Conservation (phyloP, 306 rosid genomes). For the Lablab purpureus region DNA sequence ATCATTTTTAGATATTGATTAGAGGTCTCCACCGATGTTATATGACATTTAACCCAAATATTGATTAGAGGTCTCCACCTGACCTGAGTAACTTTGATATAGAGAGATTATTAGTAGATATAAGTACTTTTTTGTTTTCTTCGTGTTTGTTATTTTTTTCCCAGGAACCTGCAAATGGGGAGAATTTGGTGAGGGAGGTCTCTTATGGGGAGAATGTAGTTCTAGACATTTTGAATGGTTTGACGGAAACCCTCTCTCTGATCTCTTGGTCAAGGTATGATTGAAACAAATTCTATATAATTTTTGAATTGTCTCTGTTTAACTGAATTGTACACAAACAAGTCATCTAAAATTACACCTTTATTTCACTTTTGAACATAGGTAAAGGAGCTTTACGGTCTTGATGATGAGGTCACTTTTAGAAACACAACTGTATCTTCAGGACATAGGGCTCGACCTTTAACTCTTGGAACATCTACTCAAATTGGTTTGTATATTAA, state of each 20-base stretch:
- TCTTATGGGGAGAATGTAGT: constrained; percentile 94
- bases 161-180: constrained; percentile 89
- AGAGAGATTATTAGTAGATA: not conserved
- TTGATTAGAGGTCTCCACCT: too few relatives aligned
- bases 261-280: constrained; percentile 78
- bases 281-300: constrained; percentile 3
- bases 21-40: too few relatives aligned
- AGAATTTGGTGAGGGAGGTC: constrained; percentile 96
- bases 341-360: constrained; percentile 22
- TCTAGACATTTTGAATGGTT: constrained; percentile 94
- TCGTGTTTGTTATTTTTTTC: constrained; percentile 31
- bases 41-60: too few relatives aligned
- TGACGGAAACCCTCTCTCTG: constrained; percentile 73
- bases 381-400: constrained; percentile 95
- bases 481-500: constrained; percentile 81
- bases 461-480: constrained; percentile 87
- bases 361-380: constrained; percentile 41
- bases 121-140: constrained; percentile 11
- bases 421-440: constrained; percentile 79
- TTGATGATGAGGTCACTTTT: constrained; percentile 72
- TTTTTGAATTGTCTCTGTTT: constrained; percentile 13
- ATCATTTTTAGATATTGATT: too few relatives aligned
- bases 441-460: constrained; percentile 74
- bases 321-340: constrained; percentile 17
- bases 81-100: not conserved